Conservation (phyloP, 192 early-diverging fungal species). For the Coemansia sp. region DNA sequence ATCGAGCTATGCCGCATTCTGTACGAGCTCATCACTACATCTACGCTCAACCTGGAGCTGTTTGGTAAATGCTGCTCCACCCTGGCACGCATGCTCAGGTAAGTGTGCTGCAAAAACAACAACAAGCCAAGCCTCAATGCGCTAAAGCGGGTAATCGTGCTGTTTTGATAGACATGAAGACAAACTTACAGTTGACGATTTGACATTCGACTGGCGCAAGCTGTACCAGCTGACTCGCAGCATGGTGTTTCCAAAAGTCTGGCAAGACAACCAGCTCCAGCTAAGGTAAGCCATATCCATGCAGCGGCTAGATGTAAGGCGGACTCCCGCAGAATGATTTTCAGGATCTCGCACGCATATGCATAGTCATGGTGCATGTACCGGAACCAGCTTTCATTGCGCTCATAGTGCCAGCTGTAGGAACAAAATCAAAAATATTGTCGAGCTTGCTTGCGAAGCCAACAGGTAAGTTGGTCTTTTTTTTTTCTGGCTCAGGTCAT, state of each 20-base stretch:
- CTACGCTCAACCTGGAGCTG: slow-evolving; percentile 65
- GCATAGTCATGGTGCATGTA: background rate
- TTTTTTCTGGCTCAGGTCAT: background rate
- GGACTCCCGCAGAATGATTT: slow-evolving; percentile 3
- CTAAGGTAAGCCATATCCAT: slow-evolving; percentile 31
- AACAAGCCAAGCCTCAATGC: no score
- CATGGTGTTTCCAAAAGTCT: slow-evolving; percentile 62
- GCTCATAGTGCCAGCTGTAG: slow-evolving; percentile 14
- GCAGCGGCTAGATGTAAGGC: background rate
- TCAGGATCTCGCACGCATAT: background rate
- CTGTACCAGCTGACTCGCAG: slow-evolving; percentile 62
- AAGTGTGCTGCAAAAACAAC: slow-evolving; percentile 4
- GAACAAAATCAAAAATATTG: slow-evolving; percentile 28
- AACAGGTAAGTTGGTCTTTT: slow-evolving; percentile 16
- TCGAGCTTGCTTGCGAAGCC: slow-evolving; percentile 24
- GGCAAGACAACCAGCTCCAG: slow-evolving; percentile 62
- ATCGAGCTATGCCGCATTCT: slow-evolving; percentile 51
- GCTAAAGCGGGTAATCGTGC: background rate
- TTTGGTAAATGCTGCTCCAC: slow-evolving; percentile 62
- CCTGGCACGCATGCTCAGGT: slow-evolving; percentile 68
- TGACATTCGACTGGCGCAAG: slow-evolving; percentile 74
- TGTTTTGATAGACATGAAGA: slow-evolving; percentile 48
- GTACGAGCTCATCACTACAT: slow-evolving; percentile 62
- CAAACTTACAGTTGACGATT: slow-evolving; percentile 56
- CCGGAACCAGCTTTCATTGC: background rate